These are phyloP conservation scores for Tylopilus intermedius DNA, from an alignment of 768 basidiomycete genomes.

Conservation along the genomic window DNA sequence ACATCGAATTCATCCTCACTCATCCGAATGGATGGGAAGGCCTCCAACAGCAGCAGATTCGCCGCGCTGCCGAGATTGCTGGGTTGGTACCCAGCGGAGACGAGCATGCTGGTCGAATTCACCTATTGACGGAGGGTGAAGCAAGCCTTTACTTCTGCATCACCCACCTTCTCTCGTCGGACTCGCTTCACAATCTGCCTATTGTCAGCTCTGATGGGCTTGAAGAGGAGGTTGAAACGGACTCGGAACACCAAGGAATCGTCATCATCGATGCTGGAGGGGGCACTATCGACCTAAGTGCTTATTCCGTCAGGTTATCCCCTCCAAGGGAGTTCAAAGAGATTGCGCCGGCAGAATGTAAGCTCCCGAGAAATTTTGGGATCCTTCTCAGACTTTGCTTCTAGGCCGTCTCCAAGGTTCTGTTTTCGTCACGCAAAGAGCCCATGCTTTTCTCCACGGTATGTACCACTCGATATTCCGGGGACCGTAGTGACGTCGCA, in stretches of 20 bases:
- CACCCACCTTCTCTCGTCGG: conserved; percentile 33
- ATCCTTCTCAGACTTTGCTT: neutral
- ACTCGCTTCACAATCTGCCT: neutral
- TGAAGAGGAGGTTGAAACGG: neutral
- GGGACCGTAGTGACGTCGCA: neutral
- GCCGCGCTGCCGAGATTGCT: neutral
- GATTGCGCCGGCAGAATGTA: conserved; percentile 30
- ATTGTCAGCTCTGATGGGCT: neutral
- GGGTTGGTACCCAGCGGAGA: conserved; percentile 7
- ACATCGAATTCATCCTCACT: conserved; percentile 5
- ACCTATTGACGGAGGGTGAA: conserved; percentile 24
- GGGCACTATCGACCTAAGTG: conserved; percentile 33
- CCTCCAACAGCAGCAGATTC: conserved; percentile 5
- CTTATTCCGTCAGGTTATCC: conserved; percentile 26
- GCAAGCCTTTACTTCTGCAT: conserved; percentile 37
- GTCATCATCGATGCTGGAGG: conserved; percentile 32
- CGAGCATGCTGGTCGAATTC: conserved; percentile 15
- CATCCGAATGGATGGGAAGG: conserved; percentile 11
- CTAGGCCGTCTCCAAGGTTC: conserved; percentile 37
- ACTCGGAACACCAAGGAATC: conserved; percentile 27
- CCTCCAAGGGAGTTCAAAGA: conserved; percentile 29
- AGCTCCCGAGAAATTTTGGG: neutral
- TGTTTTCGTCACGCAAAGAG: conserved; percentile 31
- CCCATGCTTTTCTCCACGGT: conserved; percentile 27
- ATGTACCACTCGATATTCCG: neutral